Conservation (phyloP, 345 rosid genomes). For the Euphorbia lathyris region DNA sequence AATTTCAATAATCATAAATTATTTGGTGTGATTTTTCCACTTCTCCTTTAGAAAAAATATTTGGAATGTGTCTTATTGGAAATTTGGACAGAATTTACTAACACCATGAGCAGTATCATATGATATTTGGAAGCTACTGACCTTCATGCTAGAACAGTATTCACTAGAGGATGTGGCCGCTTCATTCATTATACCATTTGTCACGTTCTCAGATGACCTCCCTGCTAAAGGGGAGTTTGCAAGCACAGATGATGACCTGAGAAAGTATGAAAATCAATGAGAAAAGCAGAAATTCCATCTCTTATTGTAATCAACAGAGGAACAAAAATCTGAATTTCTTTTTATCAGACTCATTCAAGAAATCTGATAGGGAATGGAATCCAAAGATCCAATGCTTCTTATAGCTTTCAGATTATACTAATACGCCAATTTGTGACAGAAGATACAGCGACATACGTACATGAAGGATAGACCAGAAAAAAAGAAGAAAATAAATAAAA, state of each 20-base stretch:
- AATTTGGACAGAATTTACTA: not conserved
- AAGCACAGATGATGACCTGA: constrained; percentile 66
- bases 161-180: constrained; percentile 59
- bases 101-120: not conserved
- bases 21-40: not conserved
- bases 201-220: constrained; percentile 67
- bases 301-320: not conserved
- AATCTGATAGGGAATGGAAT: not conserved
- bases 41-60: not conserved
- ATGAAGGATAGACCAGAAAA: not conserved
- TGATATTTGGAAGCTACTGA: constrained; percentile 15
- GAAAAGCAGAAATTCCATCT: not conserved
- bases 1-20: not conserved
- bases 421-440: not conserved
- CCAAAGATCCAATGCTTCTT: not conserved
- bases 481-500: not conserved
- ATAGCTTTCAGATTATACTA: not conserved
- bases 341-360: not conserved
- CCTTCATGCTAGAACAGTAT: constrained; percentile 75
- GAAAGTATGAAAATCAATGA: constrained; percentile 11
- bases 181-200: constrained; percentile 56
- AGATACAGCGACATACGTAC: not conserved
- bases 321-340: not conserved
- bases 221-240: constrained; percentile 51
- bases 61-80: not conserved